Evolutionary conservation across 768 basidiomycete genomes (phyloP).

Genomic region (Podaxis sp.): DNA sequence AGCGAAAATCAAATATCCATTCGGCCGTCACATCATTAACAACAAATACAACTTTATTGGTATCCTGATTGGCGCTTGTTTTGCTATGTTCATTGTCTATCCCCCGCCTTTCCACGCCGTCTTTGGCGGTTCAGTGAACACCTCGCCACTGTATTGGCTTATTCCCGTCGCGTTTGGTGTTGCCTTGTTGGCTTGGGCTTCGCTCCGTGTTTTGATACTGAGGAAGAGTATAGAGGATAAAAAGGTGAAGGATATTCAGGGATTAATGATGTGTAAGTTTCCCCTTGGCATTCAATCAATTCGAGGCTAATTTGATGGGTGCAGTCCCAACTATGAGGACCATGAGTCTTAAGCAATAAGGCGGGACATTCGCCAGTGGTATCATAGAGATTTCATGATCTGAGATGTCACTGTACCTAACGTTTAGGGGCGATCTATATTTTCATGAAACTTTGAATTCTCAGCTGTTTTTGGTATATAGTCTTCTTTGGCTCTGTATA

Average conservation of each 20-base stretch:
- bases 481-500: constrained; percentile 21
- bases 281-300: not conserved
- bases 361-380: not conserved
- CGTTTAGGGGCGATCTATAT: not conserved
- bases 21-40: constrained; percentile 51
- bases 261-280: constrained; percentile 69
- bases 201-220: constrained; percentile 56
- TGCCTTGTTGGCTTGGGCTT: constrained; percentile 55
- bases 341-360: constrained; percentile 44
- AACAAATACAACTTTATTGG: constrained; percentile 67
- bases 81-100: constrained; percentile 69
- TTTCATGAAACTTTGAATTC: not conserved
- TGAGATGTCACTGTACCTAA: not conserved
- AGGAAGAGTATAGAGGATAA: constrained; percentile 52
- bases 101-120: constrained; percentile 68
- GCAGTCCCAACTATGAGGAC: constrained; percentile 64
- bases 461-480: not conserved
- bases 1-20: constrained; percentile 59
- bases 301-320: constrained; percentile 14
- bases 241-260: constrained; percentile 63
- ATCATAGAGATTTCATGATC: not conserved
- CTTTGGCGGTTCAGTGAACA: constrained; percentile 56
- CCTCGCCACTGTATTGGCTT: constrained; percentile 70
- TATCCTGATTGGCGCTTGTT: constrained; percentile 56
- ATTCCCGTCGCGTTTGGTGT: constrained; percentile 61